phyloP scores from a whole-genome alignment of 805 yeast species.

The Blastobotrys muscicola region DNA sequence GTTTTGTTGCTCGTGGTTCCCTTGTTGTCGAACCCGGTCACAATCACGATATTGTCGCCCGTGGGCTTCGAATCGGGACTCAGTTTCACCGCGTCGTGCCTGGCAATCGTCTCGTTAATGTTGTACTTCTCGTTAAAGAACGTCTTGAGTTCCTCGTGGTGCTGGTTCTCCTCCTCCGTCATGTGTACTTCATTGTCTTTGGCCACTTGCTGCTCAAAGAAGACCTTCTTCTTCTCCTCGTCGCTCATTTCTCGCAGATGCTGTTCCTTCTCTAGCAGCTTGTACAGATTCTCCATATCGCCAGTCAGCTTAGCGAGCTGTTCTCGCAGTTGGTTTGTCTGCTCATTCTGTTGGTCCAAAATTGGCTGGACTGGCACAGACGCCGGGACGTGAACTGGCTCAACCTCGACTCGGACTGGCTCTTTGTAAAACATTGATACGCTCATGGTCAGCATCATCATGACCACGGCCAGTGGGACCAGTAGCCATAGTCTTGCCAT shows the following conservation, averaged over 20 bases:
- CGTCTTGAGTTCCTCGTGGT: neutral
- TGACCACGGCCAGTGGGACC: too few species aligned
- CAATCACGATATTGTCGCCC: conserved; percentile 6
- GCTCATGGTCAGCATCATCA: too few species aligned
- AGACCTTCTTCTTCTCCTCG: neutral
- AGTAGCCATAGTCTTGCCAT: too few species aligned
- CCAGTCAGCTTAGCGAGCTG: neutral
- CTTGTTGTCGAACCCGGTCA: conserved; percentile 20
- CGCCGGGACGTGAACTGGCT: too few species aligned
- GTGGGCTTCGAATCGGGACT: neutral
- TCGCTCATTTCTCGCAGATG: neutral
- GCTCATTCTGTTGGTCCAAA: too few species aligned
- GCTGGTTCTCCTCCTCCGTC: neutral
- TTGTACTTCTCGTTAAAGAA: neutral
- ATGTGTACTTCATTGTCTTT: neutral
- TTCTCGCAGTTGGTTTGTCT: neutral
- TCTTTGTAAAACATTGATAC: too few species aligned
- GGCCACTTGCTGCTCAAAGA: neutral
- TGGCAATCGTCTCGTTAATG: neutral
- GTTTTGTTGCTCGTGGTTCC: conserved; percentile 13
- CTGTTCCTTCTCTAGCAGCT: neutral
- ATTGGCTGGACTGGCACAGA: too few species aligned
- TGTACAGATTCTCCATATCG: neutral
- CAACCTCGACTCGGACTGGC: too few species aligned
- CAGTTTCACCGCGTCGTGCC: too few species aligned